Evolutionary conservation across 441 rosid species (phyloP).

Genomic region (Croton setiger): DNA sequence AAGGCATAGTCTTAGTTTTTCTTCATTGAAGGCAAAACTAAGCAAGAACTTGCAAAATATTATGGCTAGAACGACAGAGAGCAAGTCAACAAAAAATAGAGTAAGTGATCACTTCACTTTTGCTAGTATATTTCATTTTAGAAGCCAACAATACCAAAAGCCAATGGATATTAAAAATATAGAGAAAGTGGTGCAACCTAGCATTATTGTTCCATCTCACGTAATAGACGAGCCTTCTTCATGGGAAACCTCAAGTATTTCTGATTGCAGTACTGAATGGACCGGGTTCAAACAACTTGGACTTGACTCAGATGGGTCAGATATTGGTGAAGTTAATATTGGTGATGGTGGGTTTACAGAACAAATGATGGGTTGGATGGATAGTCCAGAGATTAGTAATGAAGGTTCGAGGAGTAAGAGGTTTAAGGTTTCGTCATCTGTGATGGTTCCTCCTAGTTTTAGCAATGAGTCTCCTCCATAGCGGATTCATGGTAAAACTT

Average conservation of each 20-base stretch:
- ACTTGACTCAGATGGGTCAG: constrained; percentile 54
- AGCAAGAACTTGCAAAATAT: constrained; percentile 62
- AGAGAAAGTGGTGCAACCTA: constrained; percentile 61
- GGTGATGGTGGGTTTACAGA: constrained; percentile 27
- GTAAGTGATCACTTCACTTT: constrained; percentile 69
- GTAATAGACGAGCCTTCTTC: constrained; percentile 24
- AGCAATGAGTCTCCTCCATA: constrained; percentile 47
- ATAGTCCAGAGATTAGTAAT: constrained; percentile 40
- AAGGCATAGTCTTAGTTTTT: constrained; percentile 44
- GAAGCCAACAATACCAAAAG: constrained; percentile 34
- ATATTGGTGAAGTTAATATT: constrained; percentile 32
- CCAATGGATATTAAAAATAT: constrained; percentile 42
- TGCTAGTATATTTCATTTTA: constrained; percentile 55
- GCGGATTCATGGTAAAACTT: constrained; percentile 15
- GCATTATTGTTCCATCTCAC: constrained; percentile 46
- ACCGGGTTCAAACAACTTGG: constrained; percentile 44
- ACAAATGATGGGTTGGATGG: constrained; percentile 43
- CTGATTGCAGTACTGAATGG: constrained; percentile 57
- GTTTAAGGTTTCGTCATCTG: constrained; percentile 62
- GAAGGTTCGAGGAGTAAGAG: constrained; percentile 54
- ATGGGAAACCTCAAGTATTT: constrained; percentile 54
- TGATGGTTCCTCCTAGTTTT: constrained; percentile 57
- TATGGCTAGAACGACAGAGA: constrained; percentile 49
- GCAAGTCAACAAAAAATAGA: constrained; percentile 47
- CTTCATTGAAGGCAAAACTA: constrained; percentile 53